Evolutionary conservation across 106 monocot species (phyloP).

Genomic region (Gastrodia elata): DNA sequence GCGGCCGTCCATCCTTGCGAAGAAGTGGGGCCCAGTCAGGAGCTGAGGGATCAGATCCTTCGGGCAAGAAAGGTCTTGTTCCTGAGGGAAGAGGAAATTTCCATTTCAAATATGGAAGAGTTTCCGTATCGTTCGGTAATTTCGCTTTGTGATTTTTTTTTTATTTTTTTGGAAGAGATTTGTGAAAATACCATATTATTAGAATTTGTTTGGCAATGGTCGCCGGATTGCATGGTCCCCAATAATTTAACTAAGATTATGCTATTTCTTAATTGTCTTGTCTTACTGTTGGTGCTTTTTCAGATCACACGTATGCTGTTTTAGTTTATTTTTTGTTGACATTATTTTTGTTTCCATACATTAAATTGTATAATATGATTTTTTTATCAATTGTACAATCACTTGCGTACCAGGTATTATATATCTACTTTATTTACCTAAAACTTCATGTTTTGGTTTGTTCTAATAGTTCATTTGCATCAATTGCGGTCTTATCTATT

Average conservation of each 20-base stretch:
- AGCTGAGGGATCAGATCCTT: slow-evolving; percentile 7
- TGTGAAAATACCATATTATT: neutral
- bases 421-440: no score
- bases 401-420: no score
- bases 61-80: slow-evolving; percentile 10
- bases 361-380: no score
- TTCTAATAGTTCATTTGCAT: neutral
- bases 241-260: neutral
- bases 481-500: neutral
- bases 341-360: no score
- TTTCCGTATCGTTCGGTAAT: slow-evolving; percentile 18
- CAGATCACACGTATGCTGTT: neutral
- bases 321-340: no score
- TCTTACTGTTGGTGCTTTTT: neutral
- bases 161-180: no score
- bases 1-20: slow-evolving; percentile 7
- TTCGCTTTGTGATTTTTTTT: neutral
- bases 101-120: slow-evolving; percentile 5
- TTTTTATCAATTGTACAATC: no score
- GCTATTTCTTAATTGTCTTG: neutral
- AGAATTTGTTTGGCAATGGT: neutral
- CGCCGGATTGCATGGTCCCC: neutral
- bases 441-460: no score
- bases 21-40: neutral
- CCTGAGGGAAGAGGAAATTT: slow-evolving; percentile 10